phyloP scores from a whole-genome alignment of 2,329 filamentous ascomycete species.

The Lomentospora prolificans region DNA sequence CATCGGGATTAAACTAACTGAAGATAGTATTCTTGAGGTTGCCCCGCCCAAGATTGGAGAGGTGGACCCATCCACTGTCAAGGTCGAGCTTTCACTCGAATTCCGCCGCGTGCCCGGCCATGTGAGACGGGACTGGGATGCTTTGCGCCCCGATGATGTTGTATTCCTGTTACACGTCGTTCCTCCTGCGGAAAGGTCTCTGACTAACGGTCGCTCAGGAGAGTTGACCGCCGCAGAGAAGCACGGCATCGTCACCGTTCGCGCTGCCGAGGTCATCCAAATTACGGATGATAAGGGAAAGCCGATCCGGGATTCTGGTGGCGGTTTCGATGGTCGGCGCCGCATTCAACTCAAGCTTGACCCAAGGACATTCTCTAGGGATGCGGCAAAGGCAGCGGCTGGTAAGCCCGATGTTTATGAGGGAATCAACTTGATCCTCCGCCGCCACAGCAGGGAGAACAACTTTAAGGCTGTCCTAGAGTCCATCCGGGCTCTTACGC shows the following conservation, averaged over 20 bases:
- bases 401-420: constrained; percentile 76
- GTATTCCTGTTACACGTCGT: constrained; percentile 78
- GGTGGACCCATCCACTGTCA: constrained; percentile 70
- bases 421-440: constrained; percentile 73
- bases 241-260: constrained; percentile 59
- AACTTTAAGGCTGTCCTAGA: constrained; percentile 94
- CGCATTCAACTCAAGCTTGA: constrained; percentile 77
- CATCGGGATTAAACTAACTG: too few relatives aligned
- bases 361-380: constrained; percentile 63
- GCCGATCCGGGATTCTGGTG: constrained; percentile 51
- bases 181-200: constrained; percentile 40
- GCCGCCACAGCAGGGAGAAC: constrained; percentile 80
- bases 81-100: constrained; percentile 78
- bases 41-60: constrained; percentile 76
- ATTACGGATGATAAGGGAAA: constrained; percentile 78
- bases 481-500: constrained; percentile 75
- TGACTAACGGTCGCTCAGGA: constrained; percentile 40
- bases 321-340: constrained; percentile 56
- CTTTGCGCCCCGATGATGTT: constrained; percentile 74
- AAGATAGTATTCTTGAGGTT: constrained; percentile 63
- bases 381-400: constrained; percentile 54
- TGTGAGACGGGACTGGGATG: constrained; percentile 81
- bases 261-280: constrained; percentile 78
- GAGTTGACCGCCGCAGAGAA: constrained; percentile 43
- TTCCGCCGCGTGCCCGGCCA: constrained; percentile 68